Evolutionary conservation across 2,329 filamentous ascomycete genomes (phyloP), one percentile per base, ranked within the genome.

Genomic region (Talaromyces piceae): DNA sequence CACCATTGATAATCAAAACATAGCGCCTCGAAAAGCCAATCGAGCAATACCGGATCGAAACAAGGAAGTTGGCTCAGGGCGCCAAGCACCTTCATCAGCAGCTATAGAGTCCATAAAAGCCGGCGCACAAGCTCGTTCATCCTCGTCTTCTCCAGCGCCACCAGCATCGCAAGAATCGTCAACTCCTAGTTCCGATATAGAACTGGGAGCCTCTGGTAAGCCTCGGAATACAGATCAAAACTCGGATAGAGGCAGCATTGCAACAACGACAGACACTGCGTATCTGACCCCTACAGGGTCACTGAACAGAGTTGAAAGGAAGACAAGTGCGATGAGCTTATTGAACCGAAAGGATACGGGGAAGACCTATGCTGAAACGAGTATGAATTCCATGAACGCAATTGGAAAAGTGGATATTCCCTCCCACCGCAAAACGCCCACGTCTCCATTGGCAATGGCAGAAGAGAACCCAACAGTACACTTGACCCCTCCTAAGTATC

Each of bases 1-100:
- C 72, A 90, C 87, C 0, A 89, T 93, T 56, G 86, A 91, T 61
- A 83, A 86, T 57, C 54, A 54, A 3, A 74, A 82, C 0, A 68
- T 80, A 6, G 72, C 80, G 39, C 63, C 66, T 41, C 70, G 70
- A 46, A 73, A 62, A 52, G 64, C 69, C 43, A 59, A 67, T 12
- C 67, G 67, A 48, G 64, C 66, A 23, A 68, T 68, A 56, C 72
- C 61, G 53, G 70, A 73, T 48, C 62, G 65, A 27, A 69, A 67
- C 22, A 69, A 66, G 49, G 67, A 64, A 33, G 55, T 55, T 12
- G 60, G 55, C 20, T 37, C 53, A 7, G 54, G 52, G 7, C 54
- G 58, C 43, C 59, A 56, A 25, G 48, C 31, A 16, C 16, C 49
- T 26, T 37, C 47, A 20, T 59, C 56, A 16, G 58, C 55, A 45